Evolutionary conservation across 345 rosid genomes (phyloP).

Genomic region (Cardiospermum halicacabum): DNA sequence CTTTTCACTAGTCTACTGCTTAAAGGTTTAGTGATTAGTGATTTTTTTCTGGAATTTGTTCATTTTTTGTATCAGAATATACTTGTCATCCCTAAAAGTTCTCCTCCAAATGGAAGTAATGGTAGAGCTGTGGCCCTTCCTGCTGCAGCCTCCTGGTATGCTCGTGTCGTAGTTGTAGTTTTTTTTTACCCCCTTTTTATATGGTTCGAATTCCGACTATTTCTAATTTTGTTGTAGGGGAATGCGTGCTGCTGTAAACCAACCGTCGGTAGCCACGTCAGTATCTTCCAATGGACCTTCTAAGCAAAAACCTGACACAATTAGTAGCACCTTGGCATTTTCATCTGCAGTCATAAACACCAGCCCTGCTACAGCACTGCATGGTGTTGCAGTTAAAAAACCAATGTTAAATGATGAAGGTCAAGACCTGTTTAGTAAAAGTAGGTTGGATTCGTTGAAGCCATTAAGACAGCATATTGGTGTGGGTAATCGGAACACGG

Average conservation of each 20-base stretch:
- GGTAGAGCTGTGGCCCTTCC: conserved; percentile 63
- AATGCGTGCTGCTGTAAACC: conserved; percentile 43
- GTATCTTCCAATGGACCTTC: conserved; percentile 49
- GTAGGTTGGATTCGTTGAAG: conserved; percentile 30
- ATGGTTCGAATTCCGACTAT: conserved; percentile 11
- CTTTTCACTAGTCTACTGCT: too few relatives aligned
- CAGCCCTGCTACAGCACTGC: conserved; percentile 28
- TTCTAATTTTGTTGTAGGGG: conserved; percentile 47
- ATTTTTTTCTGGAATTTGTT: neutral
- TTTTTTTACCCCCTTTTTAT: too few relatives aligned
- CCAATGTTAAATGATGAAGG: conserved; percentile 31
- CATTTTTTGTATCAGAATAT: conserved; percentile 37
- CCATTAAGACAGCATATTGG: conserved; percentile 27
- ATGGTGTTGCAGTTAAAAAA: conserved; percentile 29
- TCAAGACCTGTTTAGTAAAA: conserved; percentile 20
- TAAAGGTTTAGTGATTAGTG: too few relatives aligned
- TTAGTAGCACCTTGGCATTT: conserved; percentile 27
- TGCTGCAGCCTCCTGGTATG: conserved; percentile 88
- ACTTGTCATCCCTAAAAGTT: conserved; percentile 30
- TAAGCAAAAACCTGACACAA: conserved; percentile 41
- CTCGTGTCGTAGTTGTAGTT: conserved; percentile 3
- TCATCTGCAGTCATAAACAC: conserved; percentile 42
- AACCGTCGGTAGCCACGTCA: conserved; percentile 31
- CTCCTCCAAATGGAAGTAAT: conserved; percentile 62
- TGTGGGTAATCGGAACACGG: conserved; percentile 22